Conservation (phyloP, 2,329 filamentous ascomycete genomes). For the Colletotrichum sp. region DNA sequence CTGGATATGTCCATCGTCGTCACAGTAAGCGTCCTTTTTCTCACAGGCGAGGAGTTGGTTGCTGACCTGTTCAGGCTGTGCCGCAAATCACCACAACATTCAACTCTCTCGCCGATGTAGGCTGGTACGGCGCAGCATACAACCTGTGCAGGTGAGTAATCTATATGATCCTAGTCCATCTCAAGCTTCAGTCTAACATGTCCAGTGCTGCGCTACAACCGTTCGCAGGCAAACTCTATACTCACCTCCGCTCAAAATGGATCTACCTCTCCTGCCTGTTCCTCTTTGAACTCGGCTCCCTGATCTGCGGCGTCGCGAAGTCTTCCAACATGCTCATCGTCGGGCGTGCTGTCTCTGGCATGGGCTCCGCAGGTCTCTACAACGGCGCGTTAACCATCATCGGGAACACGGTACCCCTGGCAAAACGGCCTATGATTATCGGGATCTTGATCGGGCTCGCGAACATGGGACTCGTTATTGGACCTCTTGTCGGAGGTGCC, state of each 20-base stretch:
- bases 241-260: constrained; percentile 36
- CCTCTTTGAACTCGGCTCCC: constrained; percentile 43
- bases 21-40: constrained; percentile 39
- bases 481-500: constrained; percentile 51
- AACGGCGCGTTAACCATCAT: constrained; percentile 39
- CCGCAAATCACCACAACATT: constrained; percentile 56
- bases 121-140: constrained; percentile 60
- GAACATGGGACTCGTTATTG: constrained; percentile 49
- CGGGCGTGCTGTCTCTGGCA: constrained; percentile 53
- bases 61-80: constrained; percentile 38
- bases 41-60: background rate
- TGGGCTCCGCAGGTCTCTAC: constrained; percentile 49
- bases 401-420: constrained; percentile 30
- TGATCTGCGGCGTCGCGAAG: constrained; percentile 51
- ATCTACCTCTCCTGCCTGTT: constrained; percentile 32
- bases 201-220: constrained; percentile 53
- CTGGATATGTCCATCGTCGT: constrained; percentile 58
- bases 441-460: constrained; percentile 24
- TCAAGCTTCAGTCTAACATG: background rate
- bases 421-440: constrained; percentile 25
- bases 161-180: background rate
- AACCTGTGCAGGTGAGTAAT: constrained; percentile 44
- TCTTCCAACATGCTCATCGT: constrained; percentile 53
- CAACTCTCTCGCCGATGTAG: constrained; percentile 55
- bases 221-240: constrained; percentile 57